phyloP scores from a whole-genome alignment of 2,329 filamentous ascomycete genomes.

The Alternaria panax region DNA sequence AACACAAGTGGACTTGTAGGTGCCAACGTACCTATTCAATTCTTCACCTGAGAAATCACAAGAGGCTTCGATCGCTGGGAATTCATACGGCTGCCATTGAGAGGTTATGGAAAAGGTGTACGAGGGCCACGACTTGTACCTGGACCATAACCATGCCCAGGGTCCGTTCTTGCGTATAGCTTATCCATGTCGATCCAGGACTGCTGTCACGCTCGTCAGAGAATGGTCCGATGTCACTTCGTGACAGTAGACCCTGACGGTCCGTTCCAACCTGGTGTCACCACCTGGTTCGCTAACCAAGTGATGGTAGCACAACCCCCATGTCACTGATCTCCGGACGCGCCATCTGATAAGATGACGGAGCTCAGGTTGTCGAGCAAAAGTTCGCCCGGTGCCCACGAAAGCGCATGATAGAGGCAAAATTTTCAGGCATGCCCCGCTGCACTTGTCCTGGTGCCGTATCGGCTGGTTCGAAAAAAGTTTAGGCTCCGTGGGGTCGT shows the following conservation, averaged over 20 bases:
- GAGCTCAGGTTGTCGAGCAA: constrained; percentile 17
- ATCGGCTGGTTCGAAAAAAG: constrained; percentile 12
- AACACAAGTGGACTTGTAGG: background rate
- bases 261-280: constrained; percentile 31
- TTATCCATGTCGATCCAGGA: constrained; percentile 28
- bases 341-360: constrained; percentile 43
- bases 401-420: constrained; percentile 38
- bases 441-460: constrained; percentile 28
- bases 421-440: constrained; percentile 40
- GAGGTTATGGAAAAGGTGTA: constrained; percentile 23
- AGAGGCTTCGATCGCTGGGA: background rate
- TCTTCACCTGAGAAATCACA: background rate
- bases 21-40: constrained; percentile 3
- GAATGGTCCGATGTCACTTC: constrained; percentile 36
- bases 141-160: constrained; percentile 24
- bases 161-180: constrained; percentile 25
- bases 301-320: constrained; percentile 8
- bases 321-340: constrained; percentile 29
- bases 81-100: constrained; percentile 5
- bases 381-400: constrained; percentile 28
- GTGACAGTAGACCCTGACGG: constrained; percentile 26
- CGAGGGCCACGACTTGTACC: constrained; percentile 30
- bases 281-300: constrained; percentile 24
- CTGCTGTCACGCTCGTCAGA: constrained; percentile 35
- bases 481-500: constrained; percentile 28